These are phyloP conservation scores for Chiua virens DNA, from an alignment of 768 basidiomycete species.

Conservation along the genomic window DNA sequence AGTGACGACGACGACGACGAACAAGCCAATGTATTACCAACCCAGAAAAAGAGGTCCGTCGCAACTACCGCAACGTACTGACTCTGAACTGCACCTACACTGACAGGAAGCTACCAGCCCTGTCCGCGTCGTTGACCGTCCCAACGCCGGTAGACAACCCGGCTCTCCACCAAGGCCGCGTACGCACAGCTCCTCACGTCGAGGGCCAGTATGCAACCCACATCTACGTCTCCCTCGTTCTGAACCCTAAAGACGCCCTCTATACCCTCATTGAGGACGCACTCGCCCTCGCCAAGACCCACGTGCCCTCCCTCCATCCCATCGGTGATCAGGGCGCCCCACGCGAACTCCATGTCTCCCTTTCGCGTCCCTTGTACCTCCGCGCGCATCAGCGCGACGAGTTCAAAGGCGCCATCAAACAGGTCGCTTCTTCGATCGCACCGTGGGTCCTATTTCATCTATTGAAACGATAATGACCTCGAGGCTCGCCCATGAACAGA, in stretches of 20 bases:
- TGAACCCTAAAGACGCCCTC: conserved; percentile 45
- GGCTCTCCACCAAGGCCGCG: conserved; percentile 79
- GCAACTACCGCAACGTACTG: no score
- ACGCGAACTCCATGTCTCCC: conserved; percentile 75
- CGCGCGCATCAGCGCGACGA: conserved; percentile 78
- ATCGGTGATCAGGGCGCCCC: conserved; percentile 31
- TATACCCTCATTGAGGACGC: conserved; percentile 47
- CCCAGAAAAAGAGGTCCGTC: conserved; percentile 44
- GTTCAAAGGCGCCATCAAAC: conserved; percentile 60
- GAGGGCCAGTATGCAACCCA: conserved; percentile 85
- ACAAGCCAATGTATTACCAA: conserved; percentile 24
- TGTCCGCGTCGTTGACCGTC: conserved; percentile 49
- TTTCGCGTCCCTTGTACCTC: conserved; percentile 80
- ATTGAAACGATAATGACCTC: conserved; percentile 5
- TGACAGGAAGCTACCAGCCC: conserved; percentile 61
- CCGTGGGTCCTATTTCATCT: conserved; percentile 39
- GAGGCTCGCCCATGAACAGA: conserved; percentile 38
- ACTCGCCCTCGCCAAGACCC: conserved; percentile 41
- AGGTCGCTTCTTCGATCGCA: conserved; percentile 43
- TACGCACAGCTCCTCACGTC: conserved; percentile 72
- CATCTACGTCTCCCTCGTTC: conserved; percentile 65
- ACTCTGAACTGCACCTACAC: background rate
- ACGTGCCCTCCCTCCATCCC: conserved; percentile 48
- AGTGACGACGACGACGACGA: conserved; percentile 34
- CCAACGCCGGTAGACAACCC: conserved; percentile 69